Base-by-base conservation (phyloP, 2,329 filamentous ascomycete species). In the Trichoderma oligosporum region DNA sequence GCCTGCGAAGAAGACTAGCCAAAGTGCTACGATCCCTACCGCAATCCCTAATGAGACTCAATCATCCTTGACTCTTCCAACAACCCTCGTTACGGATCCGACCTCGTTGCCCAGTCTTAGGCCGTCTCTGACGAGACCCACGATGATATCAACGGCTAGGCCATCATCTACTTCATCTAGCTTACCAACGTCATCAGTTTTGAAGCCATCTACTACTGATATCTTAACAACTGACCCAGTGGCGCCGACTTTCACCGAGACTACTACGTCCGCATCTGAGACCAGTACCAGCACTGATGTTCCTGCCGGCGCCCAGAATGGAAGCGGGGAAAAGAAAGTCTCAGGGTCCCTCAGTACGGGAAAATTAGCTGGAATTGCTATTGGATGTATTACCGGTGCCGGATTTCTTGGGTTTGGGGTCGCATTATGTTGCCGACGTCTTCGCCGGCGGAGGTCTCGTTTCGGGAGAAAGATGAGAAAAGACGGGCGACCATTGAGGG, bases 341-440 rank as follows among this genome's bases (percentile, higher is more conserved):
- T 22, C 46, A 12, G 41, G 29, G n/a, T 57, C 54, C 27, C 67
- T 74, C 12, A 71, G 61, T 27, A 73, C 71, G 6, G 70, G 70
- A 4, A 80, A 84, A 60, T 76, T 86, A 45, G 78, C 77, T 16
- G 85, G 84, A 6, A 83, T 88, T 58, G 73, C 78, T 1, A 73
- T 84, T 4, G 85, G 82, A 5, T 73, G 77, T 9, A 74, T 77
- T 4, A 79, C 78, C 4, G 77, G 45, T 2, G 46, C 76, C 1
- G 70, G 78, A 3, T 68, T 76, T 4, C 62, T 86, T 16, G 78
- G 76, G 5, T 64, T 82, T 25, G 74, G 73, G 4, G 65, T 80
- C 11, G 75, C 83, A 22, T 62, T 81, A 7, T 55, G 80, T 12
- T 73, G 74, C 3, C 72, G 77, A 44, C 64, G 63, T 42, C 67